Conservation (phyloP, 345 rosid genomes). For the Noccaea bulbosa region DNA sequence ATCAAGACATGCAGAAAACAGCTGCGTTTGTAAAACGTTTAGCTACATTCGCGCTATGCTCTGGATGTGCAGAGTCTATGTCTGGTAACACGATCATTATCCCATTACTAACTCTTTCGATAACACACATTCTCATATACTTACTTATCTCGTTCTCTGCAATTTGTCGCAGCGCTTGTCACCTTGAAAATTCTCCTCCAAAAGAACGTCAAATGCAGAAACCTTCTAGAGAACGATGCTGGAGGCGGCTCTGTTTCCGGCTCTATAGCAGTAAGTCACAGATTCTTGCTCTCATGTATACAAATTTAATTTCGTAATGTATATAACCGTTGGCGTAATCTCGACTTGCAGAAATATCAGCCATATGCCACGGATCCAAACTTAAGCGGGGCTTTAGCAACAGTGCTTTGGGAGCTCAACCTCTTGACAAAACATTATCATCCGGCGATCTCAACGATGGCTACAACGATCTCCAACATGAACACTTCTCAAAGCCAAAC, state of each 20-base stretch:
- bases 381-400: constrained; percentile 89
- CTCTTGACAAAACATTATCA: constrained; percentile 83
- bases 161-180: constrained; percentile 67
- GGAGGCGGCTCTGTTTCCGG: constrained; percentile 98
- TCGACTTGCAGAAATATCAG: constrained; percentile 70
- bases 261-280: constrained; percentile 68
- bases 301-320: background rate
- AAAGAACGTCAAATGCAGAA: constrained; percentile 84
- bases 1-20: constrained; percentile 97
- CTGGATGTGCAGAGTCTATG: constrained; percentile 89
- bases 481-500: constrained; percentile 64
- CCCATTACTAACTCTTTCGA: background rate
- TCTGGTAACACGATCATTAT: constrained; percentile 55
- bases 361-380: constrained; percentile 85
- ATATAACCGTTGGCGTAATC: background rate
- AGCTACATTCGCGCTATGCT: constrained; percentile 80
- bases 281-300: background rate
- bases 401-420: constrained; percentile 91
- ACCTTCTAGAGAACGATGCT: constrained; percentile 91
- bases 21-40: constrained; percentile 94
- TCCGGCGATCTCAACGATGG: constrained; percentile 66
- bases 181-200: constrained; percentile 81
- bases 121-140: background rate
- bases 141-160: background rate
- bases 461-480: constrained; percentile 66